phyloP scores from a whole-genome alignment of 2,329 filamentous ascomycete species.

The Microascus cirrosus region DNA sequence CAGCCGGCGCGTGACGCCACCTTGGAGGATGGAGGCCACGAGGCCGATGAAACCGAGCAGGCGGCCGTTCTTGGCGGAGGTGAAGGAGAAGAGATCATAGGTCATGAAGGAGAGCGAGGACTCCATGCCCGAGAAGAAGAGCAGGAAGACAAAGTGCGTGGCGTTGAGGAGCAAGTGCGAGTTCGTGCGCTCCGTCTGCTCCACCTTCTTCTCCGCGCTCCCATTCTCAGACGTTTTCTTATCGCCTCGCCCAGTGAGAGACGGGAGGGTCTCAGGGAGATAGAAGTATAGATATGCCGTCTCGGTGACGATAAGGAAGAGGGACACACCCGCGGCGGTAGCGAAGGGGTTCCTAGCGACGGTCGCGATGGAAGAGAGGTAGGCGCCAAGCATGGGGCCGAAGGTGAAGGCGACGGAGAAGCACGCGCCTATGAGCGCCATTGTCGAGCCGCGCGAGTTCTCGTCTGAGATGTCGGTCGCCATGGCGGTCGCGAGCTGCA shows the following conservation, averaged over 20 bases:
- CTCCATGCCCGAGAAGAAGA: conserved; percentile 98
- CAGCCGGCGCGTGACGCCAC: conserved; percentile 76
- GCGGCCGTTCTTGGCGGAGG: conserved; percentile 67
- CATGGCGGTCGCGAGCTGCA: conserved; percentile 92
- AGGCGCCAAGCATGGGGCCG: conserved; percentile 84
- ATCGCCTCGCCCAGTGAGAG: conserved; percentile 23
- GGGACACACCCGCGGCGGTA: conserved; percentile 77
- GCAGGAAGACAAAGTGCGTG: conserved; percentile 80
- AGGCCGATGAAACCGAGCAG: conserved; percentile 87
- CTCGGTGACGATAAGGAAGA: conserved; percentile 76
- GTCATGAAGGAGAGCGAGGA: conserved; percentile 97
- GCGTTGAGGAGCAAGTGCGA: conserved; percentile 72
- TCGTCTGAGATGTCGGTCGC: conserved; percentile 92
- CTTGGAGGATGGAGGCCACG: conserved; percentile 84
- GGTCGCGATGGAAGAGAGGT: conserved; percentile 63
- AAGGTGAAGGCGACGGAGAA: conserved; percentile 98
- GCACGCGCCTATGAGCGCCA: conserved; percentile 92
- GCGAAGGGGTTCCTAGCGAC: conserved; percentile 89
- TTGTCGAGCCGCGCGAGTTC: conserved; percentile 72
- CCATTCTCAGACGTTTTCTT: neutral
- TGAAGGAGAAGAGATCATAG: conserved; percentile 81
- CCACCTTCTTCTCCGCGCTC: conserved; percentile 9
- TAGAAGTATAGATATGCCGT: conserved; percentile 75
- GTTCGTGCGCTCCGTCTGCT: conserved; percentile 53
- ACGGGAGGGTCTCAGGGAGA: conserved; percentile 78